These are phyloP conservation scores for Trichoderma citrinoviride DNA, from an alignment of 2,329 filamentous ascomycete species.

Conservation along the genomic window DNA sequence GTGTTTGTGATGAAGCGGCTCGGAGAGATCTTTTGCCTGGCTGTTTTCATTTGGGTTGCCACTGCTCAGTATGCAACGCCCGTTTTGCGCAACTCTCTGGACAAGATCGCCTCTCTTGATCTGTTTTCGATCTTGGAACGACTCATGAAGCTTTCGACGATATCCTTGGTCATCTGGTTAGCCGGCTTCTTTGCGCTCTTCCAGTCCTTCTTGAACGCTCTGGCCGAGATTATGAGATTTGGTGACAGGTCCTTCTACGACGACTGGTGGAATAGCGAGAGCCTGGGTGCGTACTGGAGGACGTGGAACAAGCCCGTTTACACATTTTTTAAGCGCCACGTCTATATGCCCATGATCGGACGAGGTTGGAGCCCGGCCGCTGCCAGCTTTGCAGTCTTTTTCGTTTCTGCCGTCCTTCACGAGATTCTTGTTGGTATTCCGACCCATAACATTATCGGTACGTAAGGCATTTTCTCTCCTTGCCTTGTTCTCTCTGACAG, in stretches of 20 bases:
- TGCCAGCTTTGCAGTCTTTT: conserved; percentile 80
- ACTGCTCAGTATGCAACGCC: conserved; percentile 93
- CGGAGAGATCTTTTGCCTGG: conserved; percentile 71
- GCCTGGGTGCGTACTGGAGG: conserved; percentile 85
- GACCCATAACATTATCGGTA: conserved; percentile 89
- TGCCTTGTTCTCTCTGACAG: conserved; percentile 11
- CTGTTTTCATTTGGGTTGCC: conserved; percentile 91
- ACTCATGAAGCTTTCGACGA: conserved; percentile 91
- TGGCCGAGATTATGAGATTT: conserved; percentile 87
- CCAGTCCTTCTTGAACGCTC: conserved; percentile 85
- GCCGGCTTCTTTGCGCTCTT: conserved; percentile 97
- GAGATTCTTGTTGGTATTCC: conserved; percentile 91
- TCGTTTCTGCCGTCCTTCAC: conserved; percentile 84
- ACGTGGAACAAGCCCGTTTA: conserved; percentile 98
- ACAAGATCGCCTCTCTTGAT: conserved; percentile 80
- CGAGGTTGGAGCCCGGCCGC: conserved; percentile 70
- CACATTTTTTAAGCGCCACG: conserved; percentile 91
- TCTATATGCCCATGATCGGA: conserved; percentile 84
- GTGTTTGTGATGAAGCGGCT: conserved; percentile 80
- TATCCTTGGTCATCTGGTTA: conserved; percentile 94
- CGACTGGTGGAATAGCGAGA: conserved; percentile 96
- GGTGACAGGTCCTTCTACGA: conserved; percentile 94
- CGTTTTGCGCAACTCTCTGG: conserved; percentile 82
- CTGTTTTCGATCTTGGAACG: conserved; percentile 80
- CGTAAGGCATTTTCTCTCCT: conserved; percentile 28